A percentile compares a stretch with the other conserved stretches of the same genome.
Conservation (phyloP, 1,139 yeast genomes). For the Candida labiduridarum region DNA sequence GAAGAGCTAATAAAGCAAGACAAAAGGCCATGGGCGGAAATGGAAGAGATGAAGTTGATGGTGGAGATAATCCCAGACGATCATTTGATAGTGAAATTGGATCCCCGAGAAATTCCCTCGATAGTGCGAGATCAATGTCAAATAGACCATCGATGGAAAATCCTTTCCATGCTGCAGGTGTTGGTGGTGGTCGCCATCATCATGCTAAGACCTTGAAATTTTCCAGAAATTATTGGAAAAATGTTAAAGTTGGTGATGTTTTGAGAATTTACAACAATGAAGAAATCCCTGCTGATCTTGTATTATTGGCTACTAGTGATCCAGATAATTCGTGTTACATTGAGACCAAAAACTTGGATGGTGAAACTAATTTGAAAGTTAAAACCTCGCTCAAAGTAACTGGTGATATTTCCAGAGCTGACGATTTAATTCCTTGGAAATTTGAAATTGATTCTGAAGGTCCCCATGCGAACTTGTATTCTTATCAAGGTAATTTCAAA, state of each 20-base stretch:
- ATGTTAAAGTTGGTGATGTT: slow-evolving; percentile 57
- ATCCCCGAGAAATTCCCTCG: slow-evolving; percentile 21
- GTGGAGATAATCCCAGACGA: slow-evolving; percentile 23
- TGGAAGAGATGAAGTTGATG: slow-evolving; percentile 8
- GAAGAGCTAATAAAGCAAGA: slow-evolving; percentile 37
- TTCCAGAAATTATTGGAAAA: slow-evolving; percentile 50
- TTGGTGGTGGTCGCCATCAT: slow-evolving; percentile 9
- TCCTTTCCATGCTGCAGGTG: slow-evolving; percentile 23
- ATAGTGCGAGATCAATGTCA: slow-evolving; percentile 20
- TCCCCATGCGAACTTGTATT: slow-evolving; percentile 56
- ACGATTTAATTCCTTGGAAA: slow-evolving; percentile 41
- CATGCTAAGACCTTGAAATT: slow-evolving; percentile 31
- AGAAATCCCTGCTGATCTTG: slow-evolving; percentile 59
- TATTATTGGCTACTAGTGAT: slow-evolving; percentile 54
- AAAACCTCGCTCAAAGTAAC: slow-evolving; percentile 37
- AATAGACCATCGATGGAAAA: slow-evolving; percentile 23
- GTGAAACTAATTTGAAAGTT: slow-evolving; percentile 62
- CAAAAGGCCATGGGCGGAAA: slow-evolving; percentile 17
- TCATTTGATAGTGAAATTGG: slow-evolving; percentile 37
- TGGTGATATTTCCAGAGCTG: slow-evolving; percentile 38
- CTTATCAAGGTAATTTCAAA: slow-evolving; percentile 55
- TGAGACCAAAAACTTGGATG: slow-evolving; percentile 62
- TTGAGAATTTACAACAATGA: slow-evolving; percentile 55
- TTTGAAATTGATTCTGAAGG: slow-evolving; percentile 56
- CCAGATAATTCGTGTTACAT: slow-evolving; percentile 57